Percentiles rank a stretch among this genome's conserved stretches.
phyloP scores from a whole-genome alignment of 257 asterid species.

The Mitragyna speciosa region DNA sequence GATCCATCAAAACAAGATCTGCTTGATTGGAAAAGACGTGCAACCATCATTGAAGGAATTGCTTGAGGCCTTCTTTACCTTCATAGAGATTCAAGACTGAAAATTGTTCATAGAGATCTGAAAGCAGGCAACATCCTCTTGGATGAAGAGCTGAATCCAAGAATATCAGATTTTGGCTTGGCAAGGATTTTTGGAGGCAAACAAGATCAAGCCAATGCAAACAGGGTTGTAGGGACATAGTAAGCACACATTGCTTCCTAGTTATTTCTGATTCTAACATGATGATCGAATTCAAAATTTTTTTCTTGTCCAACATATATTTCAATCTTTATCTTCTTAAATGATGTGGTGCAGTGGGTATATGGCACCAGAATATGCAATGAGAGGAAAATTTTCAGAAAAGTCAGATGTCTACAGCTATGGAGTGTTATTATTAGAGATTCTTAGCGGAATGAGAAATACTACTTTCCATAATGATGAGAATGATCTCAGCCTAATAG shows the following conservation, averaged over 20 bases:
- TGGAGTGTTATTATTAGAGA: constrained; percentile 59
- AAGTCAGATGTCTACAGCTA: constrained; percentile 64
- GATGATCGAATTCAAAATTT: too few species aligned
- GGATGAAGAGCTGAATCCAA: constrained; percentile 52
- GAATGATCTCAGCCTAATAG: background rate
- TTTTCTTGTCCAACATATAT: too few species aligned
- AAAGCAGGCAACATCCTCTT: constrained; percentile 55
- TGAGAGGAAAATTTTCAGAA: constrained; percentile 65
- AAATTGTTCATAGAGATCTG: constrained; percentile 60
- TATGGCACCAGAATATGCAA: constrained; percentile 64
- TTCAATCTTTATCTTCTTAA: too few species aligned
- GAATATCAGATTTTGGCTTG: constrained; percentile 54
- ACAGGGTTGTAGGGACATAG: constrained; percentile 4
- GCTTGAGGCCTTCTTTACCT: constrained; percentile 67
- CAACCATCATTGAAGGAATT: constrained; percentile 49
- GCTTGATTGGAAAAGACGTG: constrained; percentile 51
- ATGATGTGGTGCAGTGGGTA: constrained; percentile 7
- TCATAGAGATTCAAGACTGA: constrained; percentile 61
- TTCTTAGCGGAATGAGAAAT: constrained; percentile 58
- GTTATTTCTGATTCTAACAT: background rate
- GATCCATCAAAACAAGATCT: constrained; percentile 21
- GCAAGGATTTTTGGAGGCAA: constrained; percentile 13
- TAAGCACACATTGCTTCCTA: background rate
- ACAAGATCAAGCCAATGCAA: constrained; percentile 11
- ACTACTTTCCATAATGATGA: background rate